A percentile compares a stretch with the other conserved stretches of the same genome.
Conservation (phyloP, 345 rosid genomes). For the Acer yangbiense region DNA sequence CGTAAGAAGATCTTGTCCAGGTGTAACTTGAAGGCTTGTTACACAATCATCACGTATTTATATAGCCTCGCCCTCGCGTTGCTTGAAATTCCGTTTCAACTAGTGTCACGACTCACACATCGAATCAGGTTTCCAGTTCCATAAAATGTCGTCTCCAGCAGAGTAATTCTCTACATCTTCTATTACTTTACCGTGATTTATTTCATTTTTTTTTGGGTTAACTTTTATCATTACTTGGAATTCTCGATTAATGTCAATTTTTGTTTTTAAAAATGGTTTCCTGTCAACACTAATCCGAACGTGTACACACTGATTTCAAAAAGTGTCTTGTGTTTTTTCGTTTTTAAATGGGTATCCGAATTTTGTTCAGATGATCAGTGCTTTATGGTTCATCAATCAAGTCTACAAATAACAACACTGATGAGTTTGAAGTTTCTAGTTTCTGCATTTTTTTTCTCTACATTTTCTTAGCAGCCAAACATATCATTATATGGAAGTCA, state of each 20-base stretch:
- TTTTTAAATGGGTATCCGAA: too few relatives aligned
- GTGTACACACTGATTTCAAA: too few relatives aligned
- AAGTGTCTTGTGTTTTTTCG: too few relatives aligned
- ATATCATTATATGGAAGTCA: not conserved
- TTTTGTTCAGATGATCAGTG: not conserved
- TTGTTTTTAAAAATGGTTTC: too few relatives aligned
- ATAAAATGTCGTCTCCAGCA: conserved; percentile 38
- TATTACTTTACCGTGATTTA: not conserved
- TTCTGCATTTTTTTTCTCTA: not conserved
- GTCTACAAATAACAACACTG: not conserved
- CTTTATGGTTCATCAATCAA: not conserved
- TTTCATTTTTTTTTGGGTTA: not conserved
- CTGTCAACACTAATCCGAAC: not conserved
- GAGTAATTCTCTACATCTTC: conserved; percentile 27
- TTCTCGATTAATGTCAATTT: not conserved
- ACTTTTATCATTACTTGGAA: not conserved
- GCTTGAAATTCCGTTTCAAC: not conserved
- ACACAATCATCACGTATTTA: not conserved
- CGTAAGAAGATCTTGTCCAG: not conserved
- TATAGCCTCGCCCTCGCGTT: not conserved
- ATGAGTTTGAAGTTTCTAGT: too few relatives aligned
- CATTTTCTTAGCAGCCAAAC: not conserved
- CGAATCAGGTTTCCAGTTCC: conserved; percentile 9
- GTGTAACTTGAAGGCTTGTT: not conserved
- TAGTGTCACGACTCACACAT: not conserved